Evolutionary conservation across 768 basidiomycete species (phyloP).

Genomic region (Basidioascus undulatus): DNA sequence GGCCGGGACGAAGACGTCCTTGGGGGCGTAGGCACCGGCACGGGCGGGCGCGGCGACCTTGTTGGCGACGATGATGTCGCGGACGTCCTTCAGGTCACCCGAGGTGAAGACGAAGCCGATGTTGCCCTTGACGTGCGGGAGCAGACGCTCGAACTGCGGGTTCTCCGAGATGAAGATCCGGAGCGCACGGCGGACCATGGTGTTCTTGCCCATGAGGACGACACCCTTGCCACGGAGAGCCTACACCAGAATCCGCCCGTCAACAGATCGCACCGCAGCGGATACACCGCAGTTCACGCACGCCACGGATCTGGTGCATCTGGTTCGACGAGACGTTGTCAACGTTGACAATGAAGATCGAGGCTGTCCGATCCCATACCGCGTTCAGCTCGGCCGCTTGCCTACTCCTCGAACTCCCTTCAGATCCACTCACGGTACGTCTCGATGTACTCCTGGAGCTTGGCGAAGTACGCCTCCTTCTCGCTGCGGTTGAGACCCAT

Average conservation of each 20-base stretch:
- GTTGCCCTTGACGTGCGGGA: constrained; percentile 89
- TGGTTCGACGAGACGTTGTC: constrained; percentile 99
- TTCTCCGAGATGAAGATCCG: constrained; percentile 67
- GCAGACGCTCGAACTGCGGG: constrained; percentile 88
- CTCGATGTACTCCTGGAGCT: constrained; percentile 76
- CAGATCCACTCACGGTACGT: constrained; percentile 45
- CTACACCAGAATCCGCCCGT: constrained; percentile 4
- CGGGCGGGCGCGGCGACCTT: constrained; percentile 96
- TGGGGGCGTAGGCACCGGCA: constrained; percentile 85
- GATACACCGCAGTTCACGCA: no score
- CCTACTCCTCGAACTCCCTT: no score
- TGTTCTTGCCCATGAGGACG: constrained; percentile 99
- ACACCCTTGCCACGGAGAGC: constrained; percentile 88
- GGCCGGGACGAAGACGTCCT: constrained; percentile 73
- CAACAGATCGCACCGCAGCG: neutral
- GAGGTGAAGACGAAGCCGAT: constrained; percentile 97
- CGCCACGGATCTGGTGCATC: constrained; percentile 91
- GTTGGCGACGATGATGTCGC: constrained; percentile 81
- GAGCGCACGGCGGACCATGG: constrained; percentile 97
- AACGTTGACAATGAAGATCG: constrained; percentile 96
- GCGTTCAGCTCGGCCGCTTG: neutral
- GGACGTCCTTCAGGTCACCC: constrained; percentile 76
- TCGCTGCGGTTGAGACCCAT: constrained; percentile 84
- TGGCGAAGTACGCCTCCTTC: constrained; percentile 73
- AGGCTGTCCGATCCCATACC: constrained; percentile 30